These are phyloP conservation scores for Cyclotella baltica DNA, from an alignment of 108 stramenopile genomes.

Conservation along the genomic window DNA sequence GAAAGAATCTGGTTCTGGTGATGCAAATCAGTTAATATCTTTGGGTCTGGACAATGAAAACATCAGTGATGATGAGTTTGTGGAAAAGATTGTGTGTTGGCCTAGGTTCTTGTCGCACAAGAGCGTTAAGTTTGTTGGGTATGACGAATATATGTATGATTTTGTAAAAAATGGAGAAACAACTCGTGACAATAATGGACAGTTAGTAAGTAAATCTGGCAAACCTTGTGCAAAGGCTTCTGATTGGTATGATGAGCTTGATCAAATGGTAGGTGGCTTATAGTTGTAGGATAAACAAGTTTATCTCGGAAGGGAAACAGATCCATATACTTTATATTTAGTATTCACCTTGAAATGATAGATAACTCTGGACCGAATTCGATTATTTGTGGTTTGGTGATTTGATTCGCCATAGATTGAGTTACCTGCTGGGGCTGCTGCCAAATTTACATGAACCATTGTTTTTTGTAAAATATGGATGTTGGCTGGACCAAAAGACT, in stretches of 20 bases:
- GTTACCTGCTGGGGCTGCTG: too few species aligned
- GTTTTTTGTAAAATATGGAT: too few species aligned
- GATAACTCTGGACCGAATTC: too few species aligned
- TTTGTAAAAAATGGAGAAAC: background rate
- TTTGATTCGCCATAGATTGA: too few species aligned
- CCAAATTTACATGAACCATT: too few species aligned
- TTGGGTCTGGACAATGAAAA: background rate
- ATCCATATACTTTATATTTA: too few species aligned
- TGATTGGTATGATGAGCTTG: background rate
- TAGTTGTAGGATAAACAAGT: too few species aligned
- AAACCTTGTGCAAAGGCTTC: background rate
- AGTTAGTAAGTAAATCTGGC: background rate
- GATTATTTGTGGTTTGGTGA: too few species aligned
- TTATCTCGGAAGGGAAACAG: too few species aligned
- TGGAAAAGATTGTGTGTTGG: background rate
- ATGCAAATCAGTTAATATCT: background rate
- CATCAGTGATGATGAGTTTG: background rate
- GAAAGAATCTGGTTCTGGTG: background rate
- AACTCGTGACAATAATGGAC: background rate
- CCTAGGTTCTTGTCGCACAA: background rate
- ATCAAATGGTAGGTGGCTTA: background rate
- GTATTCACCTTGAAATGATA: too few species aligned
- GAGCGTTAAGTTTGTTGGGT: background rate
- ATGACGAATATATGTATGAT: background rate
- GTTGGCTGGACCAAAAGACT: too few species aligned